Percentiles rank a stretch among this genome's conserved stretches.
Conservation (phyloP, 2,329 filamentous ascomycete species). For the Didymella segeticola region DNA sequence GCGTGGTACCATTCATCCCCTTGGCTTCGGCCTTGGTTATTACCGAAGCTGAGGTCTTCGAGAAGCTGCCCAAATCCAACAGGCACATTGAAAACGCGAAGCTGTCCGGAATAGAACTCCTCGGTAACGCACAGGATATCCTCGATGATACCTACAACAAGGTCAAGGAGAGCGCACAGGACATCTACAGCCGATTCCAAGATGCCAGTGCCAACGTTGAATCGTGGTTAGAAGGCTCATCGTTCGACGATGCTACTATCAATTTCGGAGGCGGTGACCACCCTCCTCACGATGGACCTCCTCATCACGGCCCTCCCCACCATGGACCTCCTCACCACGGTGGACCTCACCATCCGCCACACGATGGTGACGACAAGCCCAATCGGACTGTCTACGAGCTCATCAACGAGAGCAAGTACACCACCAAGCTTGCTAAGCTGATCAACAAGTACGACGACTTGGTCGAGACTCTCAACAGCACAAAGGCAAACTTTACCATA, state of each 20-base stretch:
- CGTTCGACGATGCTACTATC: slow-evolving; percentile 43
- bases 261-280: slow-evolving; percentile 46
- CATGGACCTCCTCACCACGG: slow-evolving; percentile 43
- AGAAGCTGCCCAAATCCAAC: slow-evolving; percentile 39
- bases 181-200: slow-evolving; percentile 51
- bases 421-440: slow-evolving; percentile 77
- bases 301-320: slow-evolving; percentile 24
- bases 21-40: slow-evolving; percentile 61
- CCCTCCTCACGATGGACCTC: slow-evolving; percentile 28
- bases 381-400: slow-evolving; percentile 82
- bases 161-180: slow-evolving; percentile 47
- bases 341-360: slow-evolving; percentile 46
- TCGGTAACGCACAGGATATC: slow-evolving; percentile 46
- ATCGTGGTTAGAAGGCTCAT: slow-evolving; percentile 54
- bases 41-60: slow-evolving; percentile 58
- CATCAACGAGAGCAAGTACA: slow-evolving; percentile 77
- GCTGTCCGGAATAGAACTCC: slow-evolving; percentile 8
- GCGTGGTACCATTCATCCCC: slow-evolving; percentile 58
- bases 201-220: slow-evolving; percentile 55
- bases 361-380: slow-evolving; percentile 52
- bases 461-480: slow-evolving; percentile 76
- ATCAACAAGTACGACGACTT: slow-evolving; percentile 76
- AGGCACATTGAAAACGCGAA: slow-evolving; percentile 23
- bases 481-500: slow-evolving; percentile 75
- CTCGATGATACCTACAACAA: slow-evolving; percentile 54